phyloP scores from a whole-genome alignment of 176 grass and related monocot genomes.

The Oryza longistaminata region DNA sequence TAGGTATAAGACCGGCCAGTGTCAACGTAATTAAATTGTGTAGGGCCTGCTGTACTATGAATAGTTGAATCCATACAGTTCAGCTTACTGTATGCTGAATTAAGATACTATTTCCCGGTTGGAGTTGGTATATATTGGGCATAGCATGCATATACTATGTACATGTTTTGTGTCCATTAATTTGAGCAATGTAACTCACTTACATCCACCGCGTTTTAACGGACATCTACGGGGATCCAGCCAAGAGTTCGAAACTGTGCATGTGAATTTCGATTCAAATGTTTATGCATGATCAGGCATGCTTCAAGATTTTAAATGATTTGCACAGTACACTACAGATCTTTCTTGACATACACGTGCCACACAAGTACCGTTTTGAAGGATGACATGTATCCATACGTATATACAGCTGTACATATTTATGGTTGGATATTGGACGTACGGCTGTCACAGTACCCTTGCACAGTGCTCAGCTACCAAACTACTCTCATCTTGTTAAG shows the following conservation, averaged over 20 bases:
- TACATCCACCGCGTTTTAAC: neutral
- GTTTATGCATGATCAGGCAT: neutral
- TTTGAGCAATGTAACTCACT: neutral
- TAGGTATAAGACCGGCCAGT: neutral
- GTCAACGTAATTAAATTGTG: conserved; percentile 7
- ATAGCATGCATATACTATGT: neutral
- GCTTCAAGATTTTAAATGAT: neutral
- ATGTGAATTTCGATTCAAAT: neutral
- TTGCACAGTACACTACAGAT: neutral
- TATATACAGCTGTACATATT: conserved; percentile 5
- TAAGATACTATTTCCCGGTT: neutral
- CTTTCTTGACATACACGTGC: conserved; percentile 27
- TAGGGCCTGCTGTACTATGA: neutral
- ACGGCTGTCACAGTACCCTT: neutral
- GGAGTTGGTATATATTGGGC: neutral
- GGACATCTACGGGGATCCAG: conserved; percentile 9
- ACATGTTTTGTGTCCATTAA: conserved; percentile 4
- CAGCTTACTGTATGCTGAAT: neutral
- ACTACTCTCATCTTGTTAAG: neutral
- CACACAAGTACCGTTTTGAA: conserved; percentile 22
- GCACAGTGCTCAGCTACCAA: conserved; percentile 30
- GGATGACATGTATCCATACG: neutral
- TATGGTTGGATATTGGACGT: conserved; percentile 10
- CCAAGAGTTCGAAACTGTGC: conserved; percentile 4
- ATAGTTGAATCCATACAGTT: neutral